phyloP scores from a whole-genome alignment of 225 moss, liverwort and hornwort genomes.

The Bryum argenteum region DNA sequence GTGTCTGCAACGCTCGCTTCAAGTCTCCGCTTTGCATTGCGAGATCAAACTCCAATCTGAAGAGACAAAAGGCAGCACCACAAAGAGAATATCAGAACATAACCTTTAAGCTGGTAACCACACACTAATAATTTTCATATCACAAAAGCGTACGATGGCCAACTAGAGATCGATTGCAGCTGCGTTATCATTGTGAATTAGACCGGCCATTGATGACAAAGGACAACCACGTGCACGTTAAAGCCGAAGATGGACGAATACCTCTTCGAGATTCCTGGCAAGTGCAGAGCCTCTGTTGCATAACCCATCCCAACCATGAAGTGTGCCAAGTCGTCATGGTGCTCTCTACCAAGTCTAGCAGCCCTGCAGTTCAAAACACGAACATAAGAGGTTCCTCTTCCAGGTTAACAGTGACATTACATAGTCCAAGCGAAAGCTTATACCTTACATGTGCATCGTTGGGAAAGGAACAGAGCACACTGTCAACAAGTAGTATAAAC shows the following conservation, averaged over 20 bases:
- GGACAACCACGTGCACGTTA: not conserved
- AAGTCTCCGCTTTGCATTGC: slow-evolving; percentile 95
- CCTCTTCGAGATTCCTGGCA: slow-evolving; percentile 99
- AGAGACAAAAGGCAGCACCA: slow-evolving; percentile 22
- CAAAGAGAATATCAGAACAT: slow-evolving; percentile 19
- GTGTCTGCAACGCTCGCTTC: slow-evolving; percentile 92
- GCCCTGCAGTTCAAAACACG: slow-evolving; percentile 66
- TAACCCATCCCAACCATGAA: slow-evolving; percentile 99
- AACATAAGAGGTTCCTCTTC: slow-evolving; percentile 11
- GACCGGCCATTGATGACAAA: not conserved
- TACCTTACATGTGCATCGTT: not conserved
- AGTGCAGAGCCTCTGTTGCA: slow-evolving; percentile 89
- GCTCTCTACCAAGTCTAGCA: slow-evolving; percentile 94
- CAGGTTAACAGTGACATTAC: not conserved
- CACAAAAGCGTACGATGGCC: slow-evolving; percentile 4
- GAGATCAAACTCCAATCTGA: slow-evolving; percentile 95
- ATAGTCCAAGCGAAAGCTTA: slow-evolving; percentile 15
- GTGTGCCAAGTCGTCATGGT: slow-evolving; percentile 96
- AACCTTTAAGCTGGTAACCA: slow-evolving; percentile 14
- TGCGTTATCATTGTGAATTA: slow-evolving; percentile 9
- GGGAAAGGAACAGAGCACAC: not conserved
- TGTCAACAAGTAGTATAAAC: slow-evolving; percentile 14
- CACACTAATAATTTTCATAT: slow-evolving; percentile 6
- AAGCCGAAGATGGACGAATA: slow-evolving; percentile 24
- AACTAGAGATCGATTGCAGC: slow-evolving; percentile 13